phyloP scores from a whole-genome alignment of 352 stramenopile species.

The Pythium guiyangense region DNA sequence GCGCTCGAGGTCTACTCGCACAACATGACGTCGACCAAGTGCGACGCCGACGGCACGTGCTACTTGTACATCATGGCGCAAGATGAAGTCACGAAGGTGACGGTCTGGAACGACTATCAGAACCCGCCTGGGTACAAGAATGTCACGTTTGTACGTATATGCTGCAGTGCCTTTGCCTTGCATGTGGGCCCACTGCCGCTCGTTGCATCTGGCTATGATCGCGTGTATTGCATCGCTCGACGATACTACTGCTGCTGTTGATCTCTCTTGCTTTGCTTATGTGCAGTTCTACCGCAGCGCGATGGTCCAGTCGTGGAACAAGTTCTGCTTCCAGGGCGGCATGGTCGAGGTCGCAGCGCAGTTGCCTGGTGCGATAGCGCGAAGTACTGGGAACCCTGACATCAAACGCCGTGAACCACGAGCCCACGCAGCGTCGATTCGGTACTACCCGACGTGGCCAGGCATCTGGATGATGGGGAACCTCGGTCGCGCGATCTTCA shows the following conservation, averaged over 20 bases:
- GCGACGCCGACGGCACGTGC: conserved; percentile 47
- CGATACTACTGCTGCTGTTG: too few relatives aligned
- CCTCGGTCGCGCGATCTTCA: too few relatives aligned
- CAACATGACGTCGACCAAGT: conserved; percentile 73
- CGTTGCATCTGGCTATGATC: too few relatives aligned
- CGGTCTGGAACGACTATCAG: conserved; percentile 60
- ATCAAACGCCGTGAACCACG: too few relatives aligned
- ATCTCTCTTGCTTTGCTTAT: too few relatives aligned
- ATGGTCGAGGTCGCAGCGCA: conserved; percentile 90
- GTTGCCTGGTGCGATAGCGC: conserved; percentile 69
- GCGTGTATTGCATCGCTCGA: too few relatives aligned
- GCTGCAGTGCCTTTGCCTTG: conserved; percentile 84
- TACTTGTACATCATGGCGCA: conserved; percentile 60
- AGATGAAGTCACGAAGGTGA: conserved; percentile 33
- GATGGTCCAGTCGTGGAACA: conserved; percentile 93
- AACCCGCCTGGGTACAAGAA: conserved; percentile 40
- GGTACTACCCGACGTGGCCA: conserved; percentile 78
- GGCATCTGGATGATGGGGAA: too few relatives aligned
- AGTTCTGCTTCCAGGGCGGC: conserved; percentile 94
- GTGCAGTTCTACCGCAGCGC: conserved; percentile 36
- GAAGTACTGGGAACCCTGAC: conserved; percentile 34
- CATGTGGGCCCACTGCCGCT: too few relatives aligned
- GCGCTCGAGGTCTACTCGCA: conserved; percentile 66
- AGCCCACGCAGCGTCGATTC: too few relatives aligned
- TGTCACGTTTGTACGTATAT: conserved; percentile 24